These are phyloP conservation scores for Cercophora newfieldiana DNA, from an alignment of 495 filamentous ascomycete species.

Conservation along the genomic window DNA sequence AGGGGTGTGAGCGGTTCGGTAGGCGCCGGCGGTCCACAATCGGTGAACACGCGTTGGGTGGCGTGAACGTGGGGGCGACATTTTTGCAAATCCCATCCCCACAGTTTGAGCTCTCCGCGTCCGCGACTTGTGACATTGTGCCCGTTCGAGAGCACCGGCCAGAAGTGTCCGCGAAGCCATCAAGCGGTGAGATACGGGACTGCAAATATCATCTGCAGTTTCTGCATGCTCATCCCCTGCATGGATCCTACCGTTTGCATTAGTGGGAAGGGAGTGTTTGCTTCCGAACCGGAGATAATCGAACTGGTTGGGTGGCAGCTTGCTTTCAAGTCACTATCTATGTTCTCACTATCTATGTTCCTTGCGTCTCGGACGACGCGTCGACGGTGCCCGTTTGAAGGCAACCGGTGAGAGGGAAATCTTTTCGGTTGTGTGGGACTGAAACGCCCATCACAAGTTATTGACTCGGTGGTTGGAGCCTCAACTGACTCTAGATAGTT, in stretches of 20 bases:
- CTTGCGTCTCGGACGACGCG: no score
- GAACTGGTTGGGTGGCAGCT: not conserved
- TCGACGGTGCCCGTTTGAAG: no score
- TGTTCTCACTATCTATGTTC: no score
- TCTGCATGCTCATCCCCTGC: constrained; percentile 7
- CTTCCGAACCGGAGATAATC: not conserved
- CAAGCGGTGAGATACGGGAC: constrained; percentile 1
- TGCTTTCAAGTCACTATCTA: no score
- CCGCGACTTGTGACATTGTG: not conserved
- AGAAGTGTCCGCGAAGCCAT: not conserved
- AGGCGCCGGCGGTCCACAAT: not conserved
- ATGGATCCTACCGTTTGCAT: not conserved
- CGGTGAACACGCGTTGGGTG: not conserved
- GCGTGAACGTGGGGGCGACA: not conserved
- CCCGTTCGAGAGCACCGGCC: not conserved
- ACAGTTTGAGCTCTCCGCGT: not conserved
- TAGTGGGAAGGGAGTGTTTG: not conserved
- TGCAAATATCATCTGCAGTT: not conserved
- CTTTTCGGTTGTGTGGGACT: no score
- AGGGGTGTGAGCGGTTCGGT: not conserved
- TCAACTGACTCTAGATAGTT: no score
- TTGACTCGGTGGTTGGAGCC: no score
- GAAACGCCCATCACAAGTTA: no score
- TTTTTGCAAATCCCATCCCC: not conserved
- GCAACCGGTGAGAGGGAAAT: no score